phyloP scores from a whole-genome alignment of 176 grass and related monocot genomes.

The Aegilops umbellulata region DNA sequence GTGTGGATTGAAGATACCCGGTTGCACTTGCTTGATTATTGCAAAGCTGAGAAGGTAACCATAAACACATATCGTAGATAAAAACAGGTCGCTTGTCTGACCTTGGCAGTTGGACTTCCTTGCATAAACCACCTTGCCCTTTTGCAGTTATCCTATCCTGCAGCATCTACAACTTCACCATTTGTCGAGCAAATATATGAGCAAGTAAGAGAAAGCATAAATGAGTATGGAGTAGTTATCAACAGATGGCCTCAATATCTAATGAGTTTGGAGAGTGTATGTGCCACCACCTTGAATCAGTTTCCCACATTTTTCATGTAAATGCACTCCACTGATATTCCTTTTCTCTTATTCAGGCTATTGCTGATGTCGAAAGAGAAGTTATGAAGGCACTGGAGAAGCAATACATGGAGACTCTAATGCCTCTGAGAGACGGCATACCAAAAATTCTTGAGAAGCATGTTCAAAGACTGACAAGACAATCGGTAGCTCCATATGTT shows the following conservation, averaged over 20 bases:
- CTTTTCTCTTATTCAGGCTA: slow-evolving; percentile 49
- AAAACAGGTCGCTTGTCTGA: slow-evolving; percentile 16
- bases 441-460: slow-evolving; percentile 91
- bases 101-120: slow-evolving; percentile 20
- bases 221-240: slow-evolving; percentile 86
- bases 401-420: slow-evolving; percentile 65
- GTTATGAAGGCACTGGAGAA: slow-evolving; percentile 79
- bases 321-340: slow-evolving; percentile 1
- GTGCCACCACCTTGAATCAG: slow-evolving; percentile 7
- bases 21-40: slow-evolving; percentile 85
- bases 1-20: slow-evolving; percentile 92
- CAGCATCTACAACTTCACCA: slow-evolving; percentile 60
- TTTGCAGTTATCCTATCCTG: slow-evolving; percentile 60
- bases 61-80: not conserved
- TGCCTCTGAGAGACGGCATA: slow-evolving; percentile 81
- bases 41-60: slow-evolving; percentile 79
- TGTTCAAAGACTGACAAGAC: slow-evolving; percentile 83
- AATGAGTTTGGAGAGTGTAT: slow-evolving; percentile 79
- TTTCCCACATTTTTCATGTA: slow-evolving; percentile 4
- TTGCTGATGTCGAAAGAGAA: slow-evolving; percentile 89
- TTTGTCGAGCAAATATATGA: slow-evolving; percentile 84
- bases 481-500: slow-evolving; percentile 60
- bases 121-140: slow-evolving; percentile 18
- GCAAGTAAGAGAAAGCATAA: slow-evolving; percentile 81
- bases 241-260: slow-evolving; percentile 95